Percentiles rank a stretch among this genome's conserved stretches.
phyloP scores from a whole-genome alignment of 163 green algal genomes.

The Scenedesmus sp. region DNA sequence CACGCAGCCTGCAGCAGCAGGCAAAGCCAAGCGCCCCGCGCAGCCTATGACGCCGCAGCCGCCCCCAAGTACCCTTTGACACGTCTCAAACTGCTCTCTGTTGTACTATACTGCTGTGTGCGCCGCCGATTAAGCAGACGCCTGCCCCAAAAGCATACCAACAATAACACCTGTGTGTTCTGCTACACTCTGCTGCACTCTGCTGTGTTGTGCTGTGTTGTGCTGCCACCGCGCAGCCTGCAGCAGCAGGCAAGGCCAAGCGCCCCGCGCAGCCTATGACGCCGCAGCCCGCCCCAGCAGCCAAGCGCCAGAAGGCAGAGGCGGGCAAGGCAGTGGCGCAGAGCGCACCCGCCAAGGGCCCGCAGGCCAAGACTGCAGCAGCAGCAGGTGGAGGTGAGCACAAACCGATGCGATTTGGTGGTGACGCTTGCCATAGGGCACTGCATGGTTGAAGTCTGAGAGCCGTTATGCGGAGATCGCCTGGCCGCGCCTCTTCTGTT shows the following conservation, averaged over 20 bases:
- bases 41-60: slow-evolving; percentile 43
- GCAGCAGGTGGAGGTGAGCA: slow-evolving; percentile 3
- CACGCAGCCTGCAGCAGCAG: background rate
- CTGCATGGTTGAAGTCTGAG: no score
- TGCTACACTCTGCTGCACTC: no score
- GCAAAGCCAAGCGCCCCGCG: background rate
- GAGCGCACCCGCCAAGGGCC: slow-evolving; percentile 11
- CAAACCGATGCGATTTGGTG: background rate
- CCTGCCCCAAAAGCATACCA: no score
- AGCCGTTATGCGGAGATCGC: no score
- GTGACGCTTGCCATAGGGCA: no score
- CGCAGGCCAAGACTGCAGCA: slow-evolving; percentile 15
- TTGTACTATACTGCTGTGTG: no score
- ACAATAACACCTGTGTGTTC: no score
- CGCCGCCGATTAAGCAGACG: no score
- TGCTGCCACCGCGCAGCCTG: background rate
- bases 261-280: slow-evolving; percentile 18
- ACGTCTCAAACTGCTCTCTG: no score
- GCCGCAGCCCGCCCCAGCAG: slow-evolving; percentile 9
- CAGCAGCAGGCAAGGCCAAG: background rate
- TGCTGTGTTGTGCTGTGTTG: no score
- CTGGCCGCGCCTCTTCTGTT: no score
- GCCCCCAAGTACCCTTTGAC: no score
- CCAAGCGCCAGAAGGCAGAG: slow-evolving; percentile 15
- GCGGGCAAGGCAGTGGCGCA: background rate